Conservation (phyloP, 768 basidiomycete species). For the Xerocomellus intermedius region DNA sequence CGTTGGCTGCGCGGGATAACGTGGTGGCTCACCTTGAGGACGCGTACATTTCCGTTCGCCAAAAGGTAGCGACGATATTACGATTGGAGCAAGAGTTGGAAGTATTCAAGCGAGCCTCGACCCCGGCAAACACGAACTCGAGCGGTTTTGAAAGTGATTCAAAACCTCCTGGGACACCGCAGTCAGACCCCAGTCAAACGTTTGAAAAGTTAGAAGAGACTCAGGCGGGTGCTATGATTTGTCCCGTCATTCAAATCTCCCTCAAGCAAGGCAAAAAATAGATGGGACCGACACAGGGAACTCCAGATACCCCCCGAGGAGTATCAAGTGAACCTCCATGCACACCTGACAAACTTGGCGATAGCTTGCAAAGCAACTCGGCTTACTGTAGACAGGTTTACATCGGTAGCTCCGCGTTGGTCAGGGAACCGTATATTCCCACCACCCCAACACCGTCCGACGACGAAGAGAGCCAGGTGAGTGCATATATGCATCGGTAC, state of each 20-base stretch:
- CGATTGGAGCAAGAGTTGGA: constrained; percentile 44
- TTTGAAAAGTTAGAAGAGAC: not conserved
- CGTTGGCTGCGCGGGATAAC: constrained; percentile 60
- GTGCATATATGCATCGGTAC: constrained; percentile 16
- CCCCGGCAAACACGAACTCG: constrained; percentile 19
- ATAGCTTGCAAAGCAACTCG: constrained; percentile 28
- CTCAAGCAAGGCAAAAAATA: not conserved
- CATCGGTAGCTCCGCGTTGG: constrained; percentile 8
- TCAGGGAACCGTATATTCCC: not conserved
- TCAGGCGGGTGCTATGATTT: constrained; percentile 1
- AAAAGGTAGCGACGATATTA: constrained; percentile 54
- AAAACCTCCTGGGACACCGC: not conserved
- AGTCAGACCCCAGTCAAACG: not conserved
- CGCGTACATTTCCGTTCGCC: constrained; percentile 58
- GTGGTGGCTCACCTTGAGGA: constrained; percentile 56
- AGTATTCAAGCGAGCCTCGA: constrained; percentile 21
- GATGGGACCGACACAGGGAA: not conserved
- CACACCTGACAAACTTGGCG: constrained; percentile 23
- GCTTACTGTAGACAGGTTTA: constrained; percentile 21
- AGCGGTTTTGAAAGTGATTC: not conserved
- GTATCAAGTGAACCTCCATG: not conserved
- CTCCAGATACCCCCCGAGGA: not conserved
- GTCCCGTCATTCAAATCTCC: not conserved
- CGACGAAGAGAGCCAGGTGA: constrained; percentile 16
- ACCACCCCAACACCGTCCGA: not conserved